Conservation (phyloP, 176 grass and related monocot species). For the Oryza australiensis region DNA sequence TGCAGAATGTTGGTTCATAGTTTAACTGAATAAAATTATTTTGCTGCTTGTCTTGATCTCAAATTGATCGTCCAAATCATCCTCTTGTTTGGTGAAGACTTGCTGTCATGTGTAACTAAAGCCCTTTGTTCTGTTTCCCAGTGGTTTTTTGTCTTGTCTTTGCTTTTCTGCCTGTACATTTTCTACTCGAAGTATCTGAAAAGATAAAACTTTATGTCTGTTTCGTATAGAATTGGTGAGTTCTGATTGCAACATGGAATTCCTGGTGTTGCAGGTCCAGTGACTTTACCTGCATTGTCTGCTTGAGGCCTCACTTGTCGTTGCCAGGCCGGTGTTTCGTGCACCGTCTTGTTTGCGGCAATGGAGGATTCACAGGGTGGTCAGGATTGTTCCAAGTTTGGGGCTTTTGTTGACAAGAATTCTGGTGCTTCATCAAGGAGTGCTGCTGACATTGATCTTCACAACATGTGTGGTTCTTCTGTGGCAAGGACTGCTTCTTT, state of each 20-base stretch:
- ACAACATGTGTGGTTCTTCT: neutral
- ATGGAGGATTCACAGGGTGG: slow-evolving; percentile 38
- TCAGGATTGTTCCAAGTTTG: slow-evolving; percentile 34
- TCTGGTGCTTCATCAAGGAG: neutral
- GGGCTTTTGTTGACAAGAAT: slow-evolving; percentile 25
- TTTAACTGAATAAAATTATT: neutral
- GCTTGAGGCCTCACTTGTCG: neutral
- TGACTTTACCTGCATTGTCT: slow-evolving; percentile 47
- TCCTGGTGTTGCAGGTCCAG: slow-evolving; percentile 29
- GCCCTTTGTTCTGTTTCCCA: slow-evolving; percentile 38
- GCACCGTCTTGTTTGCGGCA: slow-evolving; percentile 23
- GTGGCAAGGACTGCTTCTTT: neutral
- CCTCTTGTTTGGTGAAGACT: slow-evolving; percentile 33
- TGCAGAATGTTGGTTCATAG: neutral
- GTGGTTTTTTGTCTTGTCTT: slow-evolving; percentile 18
- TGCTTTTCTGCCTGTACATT: slow-evolving; percentile 28
- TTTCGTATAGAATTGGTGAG: slow-evolving; percentile 12
- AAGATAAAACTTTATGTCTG: slow-evolving; percentile 10
- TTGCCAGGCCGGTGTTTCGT: neutral
- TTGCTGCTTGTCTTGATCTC: neutral
- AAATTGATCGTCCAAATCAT: neutral
- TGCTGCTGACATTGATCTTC: slow-evolving; percentile 14
- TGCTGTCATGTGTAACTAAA: slow-evolving; percentile 12
- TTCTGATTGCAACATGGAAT: slow-evolving; percentile 16
- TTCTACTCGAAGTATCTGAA: neutral